Percentiles rank a stretch among this genome's conserved stretches.
These are phyloP conservation scores for Botrytis fabae DNA, from an alignment of 2,329 filamentous ascomycete species.

Conservation along the genomic window DNA sequence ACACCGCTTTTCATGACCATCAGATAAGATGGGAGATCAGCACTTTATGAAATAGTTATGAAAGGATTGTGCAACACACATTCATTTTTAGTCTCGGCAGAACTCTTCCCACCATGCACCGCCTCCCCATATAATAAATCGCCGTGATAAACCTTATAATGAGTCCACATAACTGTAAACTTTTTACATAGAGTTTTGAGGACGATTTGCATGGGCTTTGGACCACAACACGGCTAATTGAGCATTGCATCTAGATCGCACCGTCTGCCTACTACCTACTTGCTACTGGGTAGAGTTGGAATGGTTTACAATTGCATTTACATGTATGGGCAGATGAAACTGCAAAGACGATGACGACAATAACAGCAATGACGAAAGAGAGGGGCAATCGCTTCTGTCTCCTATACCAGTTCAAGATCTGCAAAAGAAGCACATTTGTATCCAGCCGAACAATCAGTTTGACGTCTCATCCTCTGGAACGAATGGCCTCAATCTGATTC, in stretches of 20 bases:
- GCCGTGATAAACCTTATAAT: not conserved
- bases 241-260: not conserved
- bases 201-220: not conserved
- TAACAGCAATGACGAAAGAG: not conserved
- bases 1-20: not conserved
- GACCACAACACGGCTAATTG: not conserved
- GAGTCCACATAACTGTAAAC: not conserved
- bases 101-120: not conserved
- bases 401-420: not conserved
- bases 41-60: not conserved
- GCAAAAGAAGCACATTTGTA: not conserved
- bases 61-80: not conserved
- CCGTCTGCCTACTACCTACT: not conserved
- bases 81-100: not conserved
- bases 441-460: not conserved
- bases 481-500: not conserved
- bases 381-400: not conserved
- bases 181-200: not conserved
- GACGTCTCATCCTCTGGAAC: not conserved
- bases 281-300: not conserved
- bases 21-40: not conserved
- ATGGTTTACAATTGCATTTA: not conserved
- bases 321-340: not conserved
- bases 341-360: not conserved
- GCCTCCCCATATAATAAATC: not conserved